Evolutionary conservation across 108 stramenopile genomes (phyloP), one percentile per base, ranked within the genome.

Genomic region (Parmales sp.): DNA sequence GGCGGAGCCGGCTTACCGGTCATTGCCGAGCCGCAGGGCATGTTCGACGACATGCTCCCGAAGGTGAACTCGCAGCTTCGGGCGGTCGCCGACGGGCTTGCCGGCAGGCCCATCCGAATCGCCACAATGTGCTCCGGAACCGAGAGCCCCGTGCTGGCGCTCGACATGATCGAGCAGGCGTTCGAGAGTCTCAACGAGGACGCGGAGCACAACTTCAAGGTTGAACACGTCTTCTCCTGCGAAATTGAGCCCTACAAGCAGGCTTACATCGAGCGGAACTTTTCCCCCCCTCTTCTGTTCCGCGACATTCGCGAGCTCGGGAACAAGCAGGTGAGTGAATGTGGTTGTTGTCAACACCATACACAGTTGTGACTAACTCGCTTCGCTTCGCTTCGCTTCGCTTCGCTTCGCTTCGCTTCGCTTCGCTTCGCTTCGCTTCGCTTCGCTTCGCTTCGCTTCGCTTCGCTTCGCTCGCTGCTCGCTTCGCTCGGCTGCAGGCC

Each of bases 241-340:
- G 70, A 71, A 25, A 64, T 71, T 25, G 70, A 71, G 64, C 70
- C 70, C 20, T 71, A 65, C 70, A 71, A 71, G 64, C 70, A 71
- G 70, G 64, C 64, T 2, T 71, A 71, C 63, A 71, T 71, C 45
- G 31, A 71, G 64, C 44, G 70, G 0, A 71, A 71, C 64, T 71
- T 71, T 38, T 36, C 38, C 38, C 70, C 70, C 26, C 70, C 70
- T 16, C 38, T 71, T 25, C 64, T 71, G 9, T 71, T 71, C 48
- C 70, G 70, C 26, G 70, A 71, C 70, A 45, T 71, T 13, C 70
- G 70, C 20, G 70, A 71, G 64, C 70, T 71, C 50, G 68, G 68
- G 23, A 31, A 16, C 39, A 38, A 41, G 69, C 29, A 60, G n/a
- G n/a, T n/a, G n/a, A n/a, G n/a, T n/a, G n/a, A n/a, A n/a, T n/a